Base-by-base conservation (phyloP, 73 alveolate species). In the Tetrahymena malaccensis region DNA sequence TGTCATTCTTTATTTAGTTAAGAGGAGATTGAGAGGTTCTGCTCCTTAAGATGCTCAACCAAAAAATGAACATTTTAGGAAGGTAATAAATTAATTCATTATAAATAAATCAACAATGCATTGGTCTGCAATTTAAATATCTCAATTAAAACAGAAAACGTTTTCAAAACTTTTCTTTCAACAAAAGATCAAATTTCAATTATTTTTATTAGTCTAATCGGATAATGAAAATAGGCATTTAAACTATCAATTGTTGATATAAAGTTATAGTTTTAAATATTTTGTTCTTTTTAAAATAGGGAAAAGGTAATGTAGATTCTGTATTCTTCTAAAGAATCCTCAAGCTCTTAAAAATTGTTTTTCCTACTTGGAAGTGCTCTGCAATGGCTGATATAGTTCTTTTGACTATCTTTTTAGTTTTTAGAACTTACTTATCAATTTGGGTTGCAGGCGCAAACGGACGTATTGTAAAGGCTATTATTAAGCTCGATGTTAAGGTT, bases 361-460 rank as follows among this genome's bases (percentile, higher is more conserved):
- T 98, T 83, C 99, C 99, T 84, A 50, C 97, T 16, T 70, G 58
- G 55, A 95, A 94, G 44, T 96, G 98, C 33, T 93, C 89, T 93
- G 99, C 98, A 93, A 95, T 94, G 43, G 55, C 94, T n/a, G 96
- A 95, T 57, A 83, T 98, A 25, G 95, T 94, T 37, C 96, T 98
- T 19, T 95, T 98, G 93, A 97, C 98, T 83, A 85, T 85, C 31
- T 95, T 95, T 55, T 85, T 95, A 95, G 99, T 98, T 1, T 97
- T 97, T 43, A 98, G 99, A 85, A 98, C 99, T 16, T 96, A 96
- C 95, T 95, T 98, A 97, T 95, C 98, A 70, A 98, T 98, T 25
- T 98, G 97, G 96, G 97, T 97, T 10, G 99, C 99, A 55, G 96
- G 97, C 93, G 98, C 98, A 5, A 98, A 98, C 96, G 99, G 99